Evolutionary conservation across 2,329 filamentous ascomycete genomes (phyloP), one percentile per base, ranked within the genome.

Genomic region (Monosporascus sp.): DNA sequence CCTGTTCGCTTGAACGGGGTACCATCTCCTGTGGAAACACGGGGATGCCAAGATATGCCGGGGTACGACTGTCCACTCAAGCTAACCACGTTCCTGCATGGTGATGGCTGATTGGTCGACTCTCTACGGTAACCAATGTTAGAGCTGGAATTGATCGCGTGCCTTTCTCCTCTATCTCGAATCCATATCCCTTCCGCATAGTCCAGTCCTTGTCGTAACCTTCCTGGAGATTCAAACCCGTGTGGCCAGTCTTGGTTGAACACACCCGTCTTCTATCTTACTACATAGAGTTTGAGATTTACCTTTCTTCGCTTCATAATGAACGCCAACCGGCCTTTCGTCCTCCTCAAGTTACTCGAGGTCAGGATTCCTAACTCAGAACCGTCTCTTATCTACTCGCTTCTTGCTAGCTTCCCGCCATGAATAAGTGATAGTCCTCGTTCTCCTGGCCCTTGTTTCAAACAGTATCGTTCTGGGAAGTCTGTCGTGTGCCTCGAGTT

Each of bases 81-180:
- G 46, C 49, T 38, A 25, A 53, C 52, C 59, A 61, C 59, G 59
- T 61, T 61, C 44, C 47, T 48, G 37, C 25, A 47, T 60, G 46
- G 53, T 48, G 37, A 25, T 6, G 31, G 6, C 50, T 60, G 59
- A 61, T 61, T 61, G 59, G 59, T 11, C 27, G 11, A 11, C 6
- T 24, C 14, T 49, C 48, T 20, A 52, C 55, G 49, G 57, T 55
- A 59, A 48, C 63, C 63, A 64, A 64, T 64, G 63, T 60, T 51
- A 60, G 59, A 59, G 55, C 60, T 60, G 51, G 55, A 63, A 57
- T 51, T 64, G 64, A 64, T 66, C 64, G 64, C 64, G 63, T 65
- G 64, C 64, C 59, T 62, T 58, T 24, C 17, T 60, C 51, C 49
- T 54, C 48, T 53, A 63, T 52, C 51, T 50, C 17, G 15, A 11